These are phyloP conservation scores for Ocimum tenuiflorum DNA, from an alignment of 257 asterid species.

Conservation along the genomic window DNA sequence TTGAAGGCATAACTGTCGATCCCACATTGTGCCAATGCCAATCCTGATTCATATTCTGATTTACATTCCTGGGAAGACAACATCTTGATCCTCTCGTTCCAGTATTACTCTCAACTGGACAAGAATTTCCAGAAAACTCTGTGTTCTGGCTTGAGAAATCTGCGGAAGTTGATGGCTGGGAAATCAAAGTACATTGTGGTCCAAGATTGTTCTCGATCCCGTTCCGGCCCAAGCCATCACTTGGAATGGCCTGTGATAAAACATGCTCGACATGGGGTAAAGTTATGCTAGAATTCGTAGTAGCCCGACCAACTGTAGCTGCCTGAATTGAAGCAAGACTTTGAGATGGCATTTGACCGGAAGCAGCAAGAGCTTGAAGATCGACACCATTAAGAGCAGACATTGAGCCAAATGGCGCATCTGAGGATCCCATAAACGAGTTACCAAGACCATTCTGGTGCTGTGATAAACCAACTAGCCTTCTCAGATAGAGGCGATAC, in stretches of 20 bases:
- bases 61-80: constrained; percentile 33
- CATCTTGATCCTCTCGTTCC: constrained; percentile 38
- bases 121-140: constrained; percentile 26
- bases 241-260: constrained; percentile 24
- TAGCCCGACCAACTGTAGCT: constrained; percentile 49
- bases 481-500: constrained; percentile 77
- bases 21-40: constrained; percentile 50
- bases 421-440: constrained; percentile 55
- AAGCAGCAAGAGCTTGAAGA: constrained; percentile 66
- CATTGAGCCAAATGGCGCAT: constrained; percentile 48
- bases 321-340: constrained; percentile 85
- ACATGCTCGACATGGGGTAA: constrained; percentile 45
- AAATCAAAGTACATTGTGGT: constrained; percentile 24
- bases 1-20: constrained; percentile 27
- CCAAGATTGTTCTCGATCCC: constrained; percentile 34
- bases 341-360: constrained; percentile 65
- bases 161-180: constrained; percentile 39
- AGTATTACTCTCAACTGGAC: constrained; percentile 8
- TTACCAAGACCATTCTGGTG: constrained; percentile 48
- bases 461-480: constrained; percentile 66
- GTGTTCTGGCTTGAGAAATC: constrained; percentile 45
- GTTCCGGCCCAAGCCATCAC: constrained; percentile 30
- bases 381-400: constrained; percentile 33
- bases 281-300: constrained; percentile 31
- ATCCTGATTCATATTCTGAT: constrained; percentile 40